Evolutionary conservation across 176 grass and related monocot species (phyloP), one percentile per base, ranked within the genome.

Genomic region (Phoenix roebelenii): DNA sequence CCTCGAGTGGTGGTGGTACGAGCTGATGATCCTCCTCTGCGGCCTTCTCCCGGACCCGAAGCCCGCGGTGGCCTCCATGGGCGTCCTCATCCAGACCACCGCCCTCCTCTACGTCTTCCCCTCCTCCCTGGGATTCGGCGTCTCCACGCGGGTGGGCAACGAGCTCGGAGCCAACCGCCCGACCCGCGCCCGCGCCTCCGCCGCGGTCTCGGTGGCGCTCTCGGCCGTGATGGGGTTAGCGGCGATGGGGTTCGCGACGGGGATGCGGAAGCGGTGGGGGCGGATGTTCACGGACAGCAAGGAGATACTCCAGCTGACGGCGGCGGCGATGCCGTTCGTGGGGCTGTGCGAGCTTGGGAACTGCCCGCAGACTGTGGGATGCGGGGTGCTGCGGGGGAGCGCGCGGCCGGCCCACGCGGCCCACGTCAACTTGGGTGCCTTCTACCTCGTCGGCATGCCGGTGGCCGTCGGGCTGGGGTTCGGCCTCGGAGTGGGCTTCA

Each of bases 1-100:
- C 81, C 76, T 98, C 7, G 93, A 98, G 64, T 98, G 93, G 93
- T 98, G 93, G 93, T 98, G 93, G 93, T 98, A 98, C 72, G 93
- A 98, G 81, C 63, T 92, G 9, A 98, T 98, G 81, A 98, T 98
- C 76, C 73, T 98, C 16, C 59, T 98, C 30, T 98, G 93, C 78
- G 93, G 93, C 50, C 73, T 98, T 29, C 77, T 98, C 18, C 81
- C 84, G 10, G 79, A 92, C 20, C 84, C 93, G 9, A 88, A 80
- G 71, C 73, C 93, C 35, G 73, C 93, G 32, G 79, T 98, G 17
- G 93, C 93, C 28, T 98, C 93, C 70, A 98, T 98, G 93, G 93
- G 93, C 58, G 87, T 98, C 54, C 84, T 98, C 50, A 92, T 98
- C 81, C 93, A 98, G 80, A 92, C 93, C 54, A 98, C 93, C n/a